Percentiles rank a stretch among this genome's conserved stretches.
These are phyloP conservation scores for Pyrenophora seminiperda DNA, from an alignment of 2,329 filamentous ascomycete species.

Conservation along the genomic window DNA sequence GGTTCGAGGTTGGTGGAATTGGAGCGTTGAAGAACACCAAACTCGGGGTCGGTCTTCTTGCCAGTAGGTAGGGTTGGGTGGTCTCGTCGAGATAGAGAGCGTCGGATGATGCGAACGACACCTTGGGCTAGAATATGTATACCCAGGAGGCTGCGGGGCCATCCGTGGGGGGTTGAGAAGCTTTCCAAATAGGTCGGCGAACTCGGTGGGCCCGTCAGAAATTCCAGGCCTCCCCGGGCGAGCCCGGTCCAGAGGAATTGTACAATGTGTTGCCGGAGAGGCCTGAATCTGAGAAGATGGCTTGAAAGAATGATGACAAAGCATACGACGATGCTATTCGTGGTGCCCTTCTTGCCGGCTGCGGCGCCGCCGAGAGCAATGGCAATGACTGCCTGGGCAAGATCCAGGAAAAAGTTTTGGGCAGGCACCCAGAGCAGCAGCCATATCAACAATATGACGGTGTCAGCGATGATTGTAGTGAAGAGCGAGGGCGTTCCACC, in stretches of 20 bases:
- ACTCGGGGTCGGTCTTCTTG: constrained; percentile 64
- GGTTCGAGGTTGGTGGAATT: constrained; percentile 46
- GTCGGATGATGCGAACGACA: constrained; percentile 69
- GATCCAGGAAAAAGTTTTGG: constrained; percentile 85
- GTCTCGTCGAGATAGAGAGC: constrained; percentile 48
- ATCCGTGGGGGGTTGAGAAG: constrained; percentile 60
- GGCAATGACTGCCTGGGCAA: constrained; percentile 91
- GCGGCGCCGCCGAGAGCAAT: constrained; percentile 85
- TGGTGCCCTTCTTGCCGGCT: constrained; percentile 68
- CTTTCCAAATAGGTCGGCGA: constrained; percentile 42
- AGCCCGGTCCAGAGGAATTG: constrained; percentile 48
- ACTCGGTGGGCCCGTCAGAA: constrained; percentile 47
- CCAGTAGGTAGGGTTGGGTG: constrained; percentile 41
- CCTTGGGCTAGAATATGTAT: constrained; percentile 78
- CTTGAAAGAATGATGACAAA: constrained; percentile 67
- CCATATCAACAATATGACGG: constrained; percentile 82
- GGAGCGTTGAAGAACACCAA: constrained; percentile 49
- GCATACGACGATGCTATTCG: constrained; percentile 73
- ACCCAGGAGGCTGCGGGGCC: constrained; percentile 70
- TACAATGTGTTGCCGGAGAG: constrained; percentile 50
- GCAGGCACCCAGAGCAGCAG: constrained; percentile 84
- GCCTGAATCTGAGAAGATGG: constrained; percentile 60
- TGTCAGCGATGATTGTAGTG: constrained; percentile 82
- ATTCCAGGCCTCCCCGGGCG: constrained; percentile 49
- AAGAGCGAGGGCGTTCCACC: constrained; percentile 84